Evolutionary conservation across 2,329 filamentous ascomycete genomes (phyloP).

Genomic region (Colletotrichum brevisporum): DNA sequence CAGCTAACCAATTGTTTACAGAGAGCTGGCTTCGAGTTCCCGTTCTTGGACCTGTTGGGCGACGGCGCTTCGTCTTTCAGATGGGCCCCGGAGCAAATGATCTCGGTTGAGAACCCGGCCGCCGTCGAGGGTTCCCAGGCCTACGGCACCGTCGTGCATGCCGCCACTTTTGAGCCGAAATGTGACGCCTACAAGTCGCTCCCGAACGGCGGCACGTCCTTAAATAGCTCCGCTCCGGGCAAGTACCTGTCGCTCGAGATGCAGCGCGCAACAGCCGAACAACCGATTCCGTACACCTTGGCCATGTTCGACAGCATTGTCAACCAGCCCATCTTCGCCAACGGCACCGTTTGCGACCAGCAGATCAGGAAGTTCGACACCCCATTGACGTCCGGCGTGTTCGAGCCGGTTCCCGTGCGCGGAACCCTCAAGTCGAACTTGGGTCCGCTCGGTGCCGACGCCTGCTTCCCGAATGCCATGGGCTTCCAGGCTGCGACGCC

Average conservation of each 20-base stretch:
- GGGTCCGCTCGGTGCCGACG: conserved; percentile 44
- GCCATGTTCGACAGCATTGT: conserved; percentile 64
- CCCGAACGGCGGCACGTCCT: conserved; percentile 40
- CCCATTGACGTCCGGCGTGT: conserved; percentile 51
- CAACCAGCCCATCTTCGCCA: conserved; percentile 66
- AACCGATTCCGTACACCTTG: conserved; percentile 52
- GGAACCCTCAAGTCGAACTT: conserved; percentile 45
- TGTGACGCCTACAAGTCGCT: conserved; percentile 63
- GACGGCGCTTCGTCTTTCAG: conserved; percentile 67
- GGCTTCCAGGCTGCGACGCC: conserved; percentile 41
- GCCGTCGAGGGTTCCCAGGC: conserved; percentile 60
- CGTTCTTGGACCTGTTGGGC: conserved; percentile 67
- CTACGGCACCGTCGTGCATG: conserved; percentile 61
- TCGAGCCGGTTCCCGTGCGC: conserved; percentile 46
- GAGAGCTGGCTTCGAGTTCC: conserved; percentile 67
- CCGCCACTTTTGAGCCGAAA: conserved; percentile 59
- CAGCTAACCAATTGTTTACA: conserved; percentile 43
- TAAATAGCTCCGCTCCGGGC: conserved; percentile 35
- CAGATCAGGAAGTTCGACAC: conserved; percentile 62
- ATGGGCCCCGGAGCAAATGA: conserved; percentile 62
- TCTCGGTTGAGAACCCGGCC: conserved; percentile 57
- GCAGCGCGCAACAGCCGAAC: conserved; percentile 20
- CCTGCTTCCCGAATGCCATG: conserved; percentile 25
- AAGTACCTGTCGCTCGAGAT: conserved; percentile 42
- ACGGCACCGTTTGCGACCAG: conserved; percentile 58